Percentiles rank a stretch among this genome's conserved stretches.
phyloP scores from a whole-genome alignment of 805 yeast genomes.

The Candida cerambycidarum region DNA sequence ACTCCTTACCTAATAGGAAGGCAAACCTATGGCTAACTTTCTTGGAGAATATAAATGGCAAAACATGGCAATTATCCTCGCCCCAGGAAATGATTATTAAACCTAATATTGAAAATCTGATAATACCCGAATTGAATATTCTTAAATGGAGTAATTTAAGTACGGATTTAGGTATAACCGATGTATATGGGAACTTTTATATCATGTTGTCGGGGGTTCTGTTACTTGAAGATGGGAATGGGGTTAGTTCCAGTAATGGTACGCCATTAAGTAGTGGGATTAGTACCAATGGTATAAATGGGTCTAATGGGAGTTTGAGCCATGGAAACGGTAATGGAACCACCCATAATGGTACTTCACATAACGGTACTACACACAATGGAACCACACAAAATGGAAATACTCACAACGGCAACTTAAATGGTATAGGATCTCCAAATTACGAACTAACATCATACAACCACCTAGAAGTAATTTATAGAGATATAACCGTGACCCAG shows the following conservation, averaged over 20 bases:
- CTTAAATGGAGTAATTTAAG: constrained; percentile 79
- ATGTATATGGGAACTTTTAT: constrained; percentile 61
- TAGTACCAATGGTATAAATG: constrained; percentile 18
- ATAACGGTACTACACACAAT: no score
- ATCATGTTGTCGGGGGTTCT: constrained; percentile 44
- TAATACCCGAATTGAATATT: constrained; percentile 35
- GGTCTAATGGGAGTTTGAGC: constrained; percentile 8
- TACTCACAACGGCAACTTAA: no score
- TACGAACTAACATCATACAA: constrained; percentile 45
- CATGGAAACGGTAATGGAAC: constrained; percentile 1
- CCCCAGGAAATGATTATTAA: constrained; percentile 42
- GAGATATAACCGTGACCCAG: constrained; percentile 31
- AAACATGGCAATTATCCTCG: constrained; percentile 71
- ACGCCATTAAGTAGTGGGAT: constrained; percentile 16
- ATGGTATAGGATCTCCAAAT: constrained; percentile 23
- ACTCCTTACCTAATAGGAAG: constrained; percentile 43
- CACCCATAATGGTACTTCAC: constrained; percentile 2
- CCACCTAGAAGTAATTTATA: constrained; percentile 48
- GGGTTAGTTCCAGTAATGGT: constrained; percentile 8
- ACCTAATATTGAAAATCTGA: constrained; percentile 21
- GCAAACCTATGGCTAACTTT: constrained; percentile 58
- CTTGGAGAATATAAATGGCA: constrained; percentile 73
- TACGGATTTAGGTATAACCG: constrained; percentile 79
- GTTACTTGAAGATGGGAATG: constrained; percentile 29
- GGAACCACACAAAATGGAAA: constrained; percentile 1